Evolutionary conservation across 1,284 basidiomycete genomes (phyloP).

Genomic region (Moesziomyces globuligerus): DNA sequence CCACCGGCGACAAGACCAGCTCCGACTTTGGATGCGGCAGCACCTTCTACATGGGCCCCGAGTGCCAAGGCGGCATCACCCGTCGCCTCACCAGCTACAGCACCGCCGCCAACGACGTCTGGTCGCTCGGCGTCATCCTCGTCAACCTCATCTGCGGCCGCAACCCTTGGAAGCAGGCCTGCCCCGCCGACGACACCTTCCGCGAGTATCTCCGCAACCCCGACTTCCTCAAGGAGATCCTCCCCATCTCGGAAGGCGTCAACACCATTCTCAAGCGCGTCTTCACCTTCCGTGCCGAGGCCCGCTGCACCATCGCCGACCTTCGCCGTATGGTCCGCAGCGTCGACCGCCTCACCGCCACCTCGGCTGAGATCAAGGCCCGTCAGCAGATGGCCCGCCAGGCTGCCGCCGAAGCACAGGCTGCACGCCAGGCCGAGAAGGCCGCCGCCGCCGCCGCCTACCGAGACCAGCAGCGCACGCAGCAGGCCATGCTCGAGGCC

Average conservation of each 20-base stretch:
- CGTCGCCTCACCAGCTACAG: slow-evolving; percentile 74
- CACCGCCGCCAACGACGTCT: slow-evolving; percentile 80
- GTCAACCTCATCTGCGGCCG: slow-evolving; percentile 89
- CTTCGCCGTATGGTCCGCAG: slow-evolving; percentile 54
- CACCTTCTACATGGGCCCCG: slow-evolving; percentile 96
- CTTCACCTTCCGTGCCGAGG: slow-evolving; percentile 61
- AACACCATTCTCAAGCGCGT: slow-evolving; percentile 64
- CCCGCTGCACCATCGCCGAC: slow-evolving; percentile 56
- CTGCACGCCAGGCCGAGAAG: slow-evolving; percentile 45
- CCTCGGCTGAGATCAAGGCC: slow-evolving; percentile 51
- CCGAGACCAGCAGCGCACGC: slow-evolving; percentile 34
- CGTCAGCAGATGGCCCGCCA: slow-evolving; percentile 42
- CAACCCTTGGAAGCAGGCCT: slow-evolving; percentile 87
- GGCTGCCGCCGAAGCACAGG: slow-evolving; percentile 40
- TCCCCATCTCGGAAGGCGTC: slow-evolving; percentile 64
- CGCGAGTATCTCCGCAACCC: slow-evolving; percentile 63
- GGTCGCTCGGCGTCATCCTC: slow-evolving; percentile 91
- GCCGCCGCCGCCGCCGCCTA: slow-evolving; percentile 33
- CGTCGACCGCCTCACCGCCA: slow-evolving; percentile 62
- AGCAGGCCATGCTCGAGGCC: slow-evolving; percentile 39
- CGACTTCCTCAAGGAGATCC: slow-evolving; percentile 63
- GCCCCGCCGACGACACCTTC: slow-evolving; percentile 78
- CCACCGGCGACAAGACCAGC: slow-evolving; percentile 86
- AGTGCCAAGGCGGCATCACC: slow-evolving; percentile 85
- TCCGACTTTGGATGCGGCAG: slow-evolving; percentile 95